Conservation (phyloP, 129 eudicot genomes). For the Arctium minus region DNA sequence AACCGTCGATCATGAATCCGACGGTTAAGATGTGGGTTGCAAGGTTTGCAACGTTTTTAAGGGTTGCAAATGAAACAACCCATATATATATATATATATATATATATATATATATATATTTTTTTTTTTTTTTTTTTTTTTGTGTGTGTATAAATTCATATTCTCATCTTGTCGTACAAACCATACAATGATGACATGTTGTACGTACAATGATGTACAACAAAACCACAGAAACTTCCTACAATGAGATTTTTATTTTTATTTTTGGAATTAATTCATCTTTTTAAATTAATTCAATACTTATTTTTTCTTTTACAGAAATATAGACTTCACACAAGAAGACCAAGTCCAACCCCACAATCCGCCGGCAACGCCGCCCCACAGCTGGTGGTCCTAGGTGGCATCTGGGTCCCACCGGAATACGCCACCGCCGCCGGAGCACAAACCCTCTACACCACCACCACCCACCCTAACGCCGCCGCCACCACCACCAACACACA, state of each 20-base stretch:
- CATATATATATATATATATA: too few relatives aligned
- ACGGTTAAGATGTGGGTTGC: too few relatives aligned
- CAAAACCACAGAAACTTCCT: constrained; percentile 13
- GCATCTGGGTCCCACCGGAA: constrained; percentile 98
- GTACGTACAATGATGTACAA: constrained; percentile 9
- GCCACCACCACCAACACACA: constrained; percentile 47
- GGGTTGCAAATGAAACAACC: too few relatives aligned
- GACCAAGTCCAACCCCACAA: constrained; percentile 93
- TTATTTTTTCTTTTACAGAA: constrained; percentile 44
- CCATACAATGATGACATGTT: constrained; percentile 15
- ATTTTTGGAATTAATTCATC: background rate
- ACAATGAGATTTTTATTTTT: background rate
- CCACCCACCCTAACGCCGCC: constrained; percentile 45
- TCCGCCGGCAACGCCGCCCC: constrained; percentile 49
- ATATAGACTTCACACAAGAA: constrained; percentile 93
- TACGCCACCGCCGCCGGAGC: constrained; percentile 71
- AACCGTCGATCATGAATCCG: too few relatives aligned
- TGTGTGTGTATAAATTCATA: background rate
- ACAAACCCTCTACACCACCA: constrained; percentile 60
- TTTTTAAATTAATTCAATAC: background rate
- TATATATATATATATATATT: too few relatives aligned
- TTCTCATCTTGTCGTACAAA: constrained; percentile 19
- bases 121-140: too few relatives aligned
- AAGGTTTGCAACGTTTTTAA: too few relatives aligned
- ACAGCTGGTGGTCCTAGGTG: constrained; percentile 86